A percentile compares a stretch with the other conserved stretches of the same genome.
Evolutionary conservation across 176 grass and related monocot genomes (phyloP).

Genomic region (Bothriochloa decipiens): DNA sequence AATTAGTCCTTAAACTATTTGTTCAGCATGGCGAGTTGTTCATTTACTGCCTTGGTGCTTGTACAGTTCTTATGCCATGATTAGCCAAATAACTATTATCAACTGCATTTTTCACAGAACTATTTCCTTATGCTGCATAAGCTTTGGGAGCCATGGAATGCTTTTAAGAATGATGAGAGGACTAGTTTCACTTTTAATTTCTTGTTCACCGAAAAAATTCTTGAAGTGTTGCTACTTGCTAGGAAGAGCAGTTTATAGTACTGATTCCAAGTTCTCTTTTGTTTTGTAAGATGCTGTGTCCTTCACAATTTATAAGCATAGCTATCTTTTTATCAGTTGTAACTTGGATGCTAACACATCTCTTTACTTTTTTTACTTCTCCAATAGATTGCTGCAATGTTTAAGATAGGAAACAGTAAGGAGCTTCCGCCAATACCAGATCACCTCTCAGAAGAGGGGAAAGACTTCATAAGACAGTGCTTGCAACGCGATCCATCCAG

Average conservation of each 20-base stretch:
- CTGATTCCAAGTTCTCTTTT: constrained; percentile 20
- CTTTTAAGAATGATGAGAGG: neutral
- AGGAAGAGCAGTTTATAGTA: constrained; percentile 6
- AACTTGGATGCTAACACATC: constrained; percentile 15
- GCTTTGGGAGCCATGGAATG: neutral
- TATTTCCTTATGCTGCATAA: constrained; percentile 7
- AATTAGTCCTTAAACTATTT: neutral
- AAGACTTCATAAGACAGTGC: constrained; percentile 81
- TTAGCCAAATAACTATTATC: neutral
- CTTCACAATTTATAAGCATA: neutral
- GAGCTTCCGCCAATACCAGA: constrained; percentile 94
- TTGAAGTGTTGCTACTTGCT: constrained; percentile 20
- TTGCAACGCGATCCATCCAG: constrained; percentile 81
- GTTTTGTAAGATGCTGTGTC: constrained; percentile 19
- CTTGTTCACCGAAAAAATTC: constrained; percentile 8
- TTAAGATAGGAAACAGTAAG: constrained; percentile 98
- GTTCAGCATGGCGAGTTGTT: neutral
- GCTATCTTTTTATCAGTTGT: neutral
- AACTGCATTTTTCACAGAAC: neutral
- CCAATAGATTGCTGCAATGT: constrained; percentile 89
- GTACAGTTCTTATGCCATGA: neutral
- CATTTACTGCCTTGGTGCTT: neutral
- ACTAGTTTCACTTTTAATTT: constrained; percentile 15
- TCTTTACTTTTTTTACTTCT: constrained; percentile 32
- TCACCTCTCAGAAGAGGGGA: constrained; percentile 86